phyloP scores from a whole-genome alignment of 2,329 filamentous ascomycete genomes.

The Penicillium sp. region DNA sequence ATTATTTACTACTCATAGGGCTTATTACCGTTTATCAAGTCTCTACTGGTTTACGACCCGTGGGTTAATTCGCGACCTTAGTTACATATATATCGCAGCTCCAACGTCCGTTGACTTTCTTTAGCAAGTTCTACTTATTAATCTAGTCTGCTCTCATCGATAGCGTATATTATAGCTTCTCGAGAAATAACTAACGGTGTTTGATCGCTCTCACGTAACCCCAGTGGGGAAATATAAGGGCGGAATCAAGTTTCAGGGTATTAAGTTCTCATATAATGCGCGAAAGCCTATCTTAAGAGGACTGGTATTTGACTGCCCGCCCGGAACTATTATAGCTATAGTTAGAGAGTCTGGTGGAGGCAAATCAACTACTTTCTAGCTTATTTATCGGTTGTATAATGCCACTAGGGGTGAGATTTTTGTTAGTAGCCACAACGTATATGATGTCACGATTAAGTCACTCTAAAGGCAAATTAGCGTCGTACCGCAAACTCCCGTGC shows the following conservation, averaged over 20 bases:
- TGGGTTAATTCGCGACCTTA: conserved; percentile 71
- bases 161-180: conserved; percentile 90
- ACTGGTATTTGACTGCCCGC: conserved; percentile 78
- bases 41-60: conserved; percentile 61
- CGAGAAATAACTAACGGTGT: conserved; percentile 89
- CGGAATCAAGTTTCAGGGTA: conserved; percentile 81
- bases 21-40: conserved; percentile 78
- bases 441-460: conserved; percentile 89
- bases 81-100: conserved; percentile 80
- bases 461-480: conserved; percentile 88
- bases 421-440: conserved; percentile 80
- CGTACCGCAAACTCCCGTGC: conserved; percentile 91
- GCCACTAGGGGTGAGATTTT: conserved; percentile 74
- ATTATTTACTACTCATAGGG: conserved; percentile 69
- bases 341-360: conserved; percentile 96
- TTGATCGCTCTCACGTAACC: conserved; percentile 68
- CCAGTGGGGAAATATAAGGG: conserved; percentile 69
- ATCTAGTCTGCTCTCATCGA: conserved; percentile 98
- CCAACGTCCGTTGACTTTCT: conserved; percentile 81
- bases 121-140: conserved; percentile 92
- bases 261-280: conserved; percentile 85
- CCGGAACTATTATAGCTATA: conserved; percentile 91
- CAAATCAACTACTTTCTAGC: conserved; percentile 92
- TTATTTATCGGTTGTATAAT: conserved; percentile 97
- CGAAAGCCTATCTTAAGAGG: conserved; percentile 82